Evolutionary conservation across 75 land plant genomes (phyloP).

Genomic region (Larix kaempferi): DNA sequence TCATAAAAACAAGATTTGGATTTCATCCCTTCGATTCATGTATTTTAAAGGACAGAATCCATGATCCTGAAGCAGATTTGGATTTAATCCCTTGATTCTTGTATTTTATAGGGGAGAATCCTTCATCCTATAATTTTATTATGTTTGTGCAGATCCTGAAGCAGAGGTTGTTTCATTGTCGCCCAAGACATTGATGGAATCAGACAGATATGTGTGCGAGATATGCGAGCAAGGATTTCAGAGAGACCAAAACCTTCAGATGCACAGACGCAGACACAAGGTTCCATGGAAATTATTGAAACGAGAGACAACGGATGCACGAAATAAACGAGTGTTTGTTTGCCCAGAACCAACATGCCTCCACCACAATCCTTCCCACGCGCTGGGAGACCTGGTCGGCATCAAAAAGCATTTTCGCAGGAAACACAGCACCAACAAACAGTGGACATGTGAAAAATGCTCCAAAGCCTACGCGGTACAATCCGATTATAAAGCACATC

Average conservation of each 20-base stretch:
- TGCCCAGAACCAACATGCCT: slow-evolving; percentile 94
- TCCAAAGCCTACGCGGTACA: slow-evolving; percentile 95
- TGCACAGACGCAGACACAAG: slow-evolving; percentile 95
- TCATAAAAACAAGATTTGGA: no score
- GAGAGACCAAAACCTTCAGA: slow-evolving; percentile 94
- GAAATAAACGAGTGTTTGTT: slow-evolving; percentile 82
- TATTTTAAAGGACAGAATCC: no score
- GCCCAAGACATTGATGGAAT: slow-evolving; percentile 83
- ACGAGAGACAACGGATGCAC: slow-evolving; percentile 39
- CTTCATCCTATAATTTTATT: no score
- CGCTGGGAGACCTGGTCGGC: slow-evolving; percentile 96
- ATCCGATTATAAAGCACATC: slow-evolving; percentile 97
- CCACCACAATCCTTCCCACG: slow-evolving; percentile 95
- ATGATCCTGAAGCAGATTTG: no score
- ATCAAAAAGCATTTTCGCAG: slow-evolving; percentile 95
- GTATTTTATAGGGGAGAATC: no score
- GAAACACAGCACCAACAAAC: slow-evolving; percentile 84
- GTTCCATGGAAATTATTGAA: slow-evolving; percentile 98
- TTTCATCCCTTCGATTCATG: no score
- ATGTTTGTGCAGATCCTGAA: slow-evolving; percentile 69
- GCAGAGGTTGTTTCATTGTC: slow-evolving; percentile 93
- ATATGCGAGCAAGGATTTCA: slow-evolving; percentile 98
- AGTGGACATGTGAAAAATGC: slow-evolving; percentile 91
- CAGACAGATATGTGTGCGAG: slow-evolving; percentile 91
- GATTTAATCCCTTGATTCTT: no score